Conservation (phyloP, 1,284 basidiomycete species). For the Sporisorium iseilematis-ciliati region DNA sequence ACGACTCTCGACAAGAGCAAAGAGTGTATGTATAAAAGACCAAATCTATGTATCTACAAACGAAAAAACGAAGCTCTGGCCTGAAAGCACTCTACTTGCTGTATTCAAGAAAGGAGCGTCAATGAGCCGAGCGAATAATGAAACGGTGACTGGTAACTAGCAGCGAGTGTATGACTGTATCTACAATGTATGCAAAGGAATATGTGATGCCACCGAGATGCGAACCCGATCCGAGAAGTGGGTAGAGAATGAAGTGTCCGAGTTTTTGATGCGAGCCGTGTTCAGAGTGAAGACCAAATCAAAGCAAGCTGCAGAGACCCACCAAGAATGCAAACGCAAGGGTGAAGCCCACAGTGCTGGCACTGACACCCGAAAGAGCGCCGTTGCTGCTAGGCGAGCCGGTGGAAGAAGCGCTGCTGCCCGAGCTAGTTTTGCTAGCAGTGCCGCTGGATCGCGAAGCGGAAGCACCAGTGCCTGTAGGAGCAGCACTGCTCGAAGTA, state of each 20-base stretch:
- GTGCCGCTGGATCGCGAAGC: constrained; percentile 15
- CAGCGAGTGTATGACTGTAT: background rate
- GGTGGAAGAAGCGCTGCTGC: constrained; percentile 14
- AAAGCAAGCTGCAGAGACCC: constrained; percentile 25
- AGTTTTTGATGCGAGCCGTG: background rate
- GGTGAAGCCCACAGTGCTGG: constrained; percentile 11
- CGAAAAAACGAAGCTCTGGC: constrained; percentile 2
- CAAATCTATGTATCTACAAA: background rate
- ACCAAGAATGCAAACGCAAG: constrained; percentile 16
- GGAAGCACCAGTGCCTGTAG: constrained; percentile 8
- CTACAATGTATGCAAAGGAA: constrained; percentile 4
- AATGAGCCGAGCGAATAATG: background rate
- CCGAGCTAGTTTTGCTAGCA: constrained; percentile 24
- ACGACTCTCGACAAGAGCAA: background rate
- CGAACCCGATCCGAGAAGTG: background rate
- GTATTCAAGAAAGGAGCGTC: background rate
- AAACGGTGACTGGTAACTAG: background rate
- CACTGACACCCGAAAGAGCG: constrained; percentile 13
- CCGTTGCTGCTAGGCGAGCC: constrained; percentile 9
- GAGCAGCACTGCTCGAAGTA: constrained; percentile 12
- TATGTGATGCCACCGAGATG: background rate
- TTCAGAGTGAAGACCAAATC: background rate
- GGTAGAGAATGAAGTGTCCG: constrained; percentile 7
- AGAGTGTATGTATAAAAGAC: background rate
- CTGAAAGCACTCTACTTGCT: background rate